Evolutionary conservation across 2,329 filamentous ascomycete genomes (phyloP).

Genomic region (Aureobasidium zeae): DNA sequence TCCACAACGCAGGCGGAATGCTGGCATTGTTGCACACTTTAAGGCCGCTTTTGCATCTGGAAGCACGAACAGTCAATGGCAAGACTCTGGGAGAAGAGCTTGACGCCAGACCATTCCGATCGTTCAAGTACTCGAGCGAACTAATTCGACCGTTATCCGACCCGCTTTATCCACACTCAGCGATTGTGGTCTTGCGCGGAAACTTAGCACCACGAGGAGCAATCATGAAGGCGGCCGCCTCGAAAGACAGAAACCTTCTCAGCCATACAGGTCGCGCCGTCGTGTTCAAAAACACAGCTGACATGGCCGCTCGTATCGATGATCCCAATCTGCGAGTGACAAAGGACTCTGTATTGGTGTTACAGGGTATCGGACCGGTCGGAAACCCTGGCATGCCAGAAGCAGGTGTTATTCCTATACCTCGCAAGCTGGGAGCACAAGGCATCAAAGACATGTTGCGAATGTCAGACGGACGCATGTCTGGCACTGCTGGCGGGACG

Average conservation of each 20-base stretch:
- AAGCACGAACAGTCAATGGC: constrained; percentile 39
- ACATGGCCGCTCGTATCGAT: constrained; percentile 40
- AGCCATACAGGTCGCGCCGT: constrained; percentile 38
- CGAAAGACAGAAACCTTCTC: constrained; percentile 38
- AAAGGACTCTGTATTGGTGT: constrained; percentile 37
- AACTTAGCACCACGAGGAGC: constrained; percentile 43
- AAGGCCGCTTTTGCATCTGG: constrained; percentile 37
- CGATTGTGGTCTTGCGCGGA: constrained; percentile 38
- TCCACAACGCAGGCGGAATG: constrained; percentile 46
- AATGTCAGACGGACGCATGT: constrained; percentile 47
- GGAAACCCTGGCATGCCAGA: constrained; percentile 47
- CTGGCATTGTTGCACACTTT: constrained; percentile 39
- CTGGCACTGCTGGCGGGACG: constrained; percentile 46
- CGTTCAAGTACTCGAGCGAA: constrained; percentile 33
- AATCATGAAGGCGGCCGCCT: constrained; percentile 43
- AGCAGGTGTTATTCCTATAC: constrained; percentile 43
- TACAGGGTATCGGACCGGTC: constrained; percentile 43
- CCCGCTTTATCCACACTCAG: constrained; percentile 38
- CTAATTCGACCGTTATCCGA: constrained; percentile 38
- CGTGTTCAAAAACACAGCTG: constrained; percentile 41
- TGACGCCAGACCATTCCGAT: constrained; percentile 34
- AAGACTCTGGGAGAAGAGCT: constrained; percentile 40
- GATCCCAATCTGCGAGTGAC: constrained; percentile 37
- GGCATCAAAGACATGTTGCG: constrained; percentile 47
- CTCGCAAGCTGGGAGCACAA: constrained; percentile 37